Percentiles rank a stretch among this genome's conserved stretches.
phyloP scores from a whole-genome alignment of 805 yeast genomes.

The Metschnikowia koreensis region DNA sequence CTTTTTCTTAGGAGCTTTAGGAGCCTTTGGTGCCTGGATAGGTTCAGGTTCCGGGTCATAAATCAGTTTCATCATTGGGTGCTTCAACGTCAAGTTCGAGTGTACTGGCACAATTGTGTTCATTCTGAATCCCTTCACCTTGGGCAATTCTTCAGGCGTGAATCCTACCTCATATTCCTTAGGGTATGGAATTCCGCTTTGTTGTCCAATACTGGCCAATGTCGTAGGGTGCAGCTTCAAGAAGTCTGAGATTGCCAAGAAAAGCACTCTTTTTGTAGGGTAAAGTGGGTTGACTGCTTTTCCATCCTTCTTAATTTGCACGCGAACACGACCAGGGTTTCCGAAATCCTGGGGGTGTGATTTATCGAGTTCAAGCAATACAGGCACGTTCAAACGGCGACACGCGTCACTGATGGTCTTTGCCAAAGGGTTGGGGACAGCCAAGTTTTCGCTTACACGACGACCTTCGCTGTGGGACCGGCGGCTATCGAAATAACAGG shows the following conservation, averaged over 20 bases:
- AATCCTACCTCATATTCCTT: constrained; percentile 53
- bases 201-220: constrained; percentile 47
- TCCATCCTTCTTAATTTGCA: constrained; percentile 50
- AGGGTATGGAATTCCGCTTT: constrained; percentile 61
- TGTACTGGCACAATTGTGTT: constrained; percentile 86
- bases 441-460: constrained; percentile 63
- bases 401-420: constrained; percentile 76
- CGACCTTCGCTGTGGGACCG: constrained; percentile 81
- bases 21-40: constrained; percentile 29
- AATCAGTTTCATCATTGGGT: constrained; percentile 73
- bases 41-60: constrained; percentile 52
- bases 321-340: constrained; percentile 93
- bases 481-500: constrained; percentile 84
- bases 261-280: constrained; percentile 59
- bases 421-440: constrained; percentile 87
- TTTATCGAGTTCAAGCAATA: constrained; percentile 73
- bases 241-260: constrained; percentile 58
- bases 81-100: constrained; percentile 74
- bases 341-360: constrained; percentile 96
- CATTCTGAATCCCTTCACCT: constrained; percentile 84
- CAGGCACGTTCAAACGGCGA: constrained; percentile 37
- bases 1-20: constrained; percentile 53
- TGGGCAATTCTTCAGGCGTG: constrained; percentile 61
- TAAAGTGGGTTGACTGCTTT: constrained; percentile 43
- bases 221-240: constrained; percentile 69